These are phyloP conservation scores for Sarocladium oryzae DNA, from an alignment of 2,329 filamentous ascomycete genomes.

Conservation along the genomic window DNA sequence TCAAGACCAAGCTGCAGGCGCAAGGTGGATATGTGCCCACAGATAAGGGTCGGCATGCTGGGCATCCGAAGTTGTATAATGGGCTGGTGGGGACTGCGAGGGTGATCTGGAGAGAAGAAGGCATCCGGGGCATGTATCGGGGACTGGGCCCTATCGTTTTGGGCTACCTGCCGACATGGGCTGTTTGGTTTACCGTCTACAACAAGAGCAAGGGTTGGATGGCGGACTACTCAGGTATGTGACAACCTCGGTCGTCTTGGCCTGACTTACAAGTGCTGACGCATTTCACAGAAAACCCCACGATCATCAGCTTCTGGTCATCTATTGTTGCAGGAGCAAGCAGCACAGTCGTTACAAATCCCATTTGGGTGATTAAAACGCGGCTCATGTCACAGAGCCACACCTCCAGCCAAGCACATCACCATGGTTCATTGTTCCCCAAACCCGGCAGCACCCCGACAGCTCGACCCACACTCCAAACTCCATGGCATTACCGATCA, in stretches of 20 bases:
- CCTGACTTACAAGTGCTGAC: conserved; percentile 9
- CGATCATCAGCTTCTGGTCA: conserved; percentile 78
- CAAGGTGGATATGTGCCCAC: conserved; percentile 71
- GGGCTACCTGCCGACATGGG: conserved; percentile 96
- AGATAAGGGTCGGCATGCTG: conserved; percentile 41
- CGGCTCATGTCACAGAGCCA: conserved; percentile 89
- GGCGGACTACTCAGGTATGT: conserved; percentile 56
- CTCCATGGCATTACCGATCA: conserved; percentile 86
- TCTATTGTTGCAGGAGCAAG: conserved; percentile 86
- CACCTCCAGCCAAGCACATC: conserved; percentile 25
- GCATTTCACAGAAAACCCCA: conserved; percentile 56
- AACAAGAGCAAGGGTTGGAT: conserved; percentile 77
- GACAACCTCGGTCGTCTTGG: background rate
- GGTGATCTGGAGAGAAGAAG: conserved; percentile 83
- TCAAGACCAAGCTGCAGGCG: conserved; percentile 96
- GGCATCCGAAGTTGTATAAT: conserved; percentile 62
- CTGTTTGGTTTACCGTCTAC: conserved; percentile 95
- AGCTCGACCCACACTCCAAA: conserved; percentile 47
- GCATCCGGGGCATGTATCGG: conserved; percentile 83
- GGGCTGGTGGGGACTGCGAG: conserved; percentile 81
- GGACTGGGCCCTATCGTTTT: conserved; percentile 90
- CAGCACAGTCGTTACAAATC: conserved; percentile 91
- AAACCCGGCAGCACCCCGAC: conserved; percentile 48
- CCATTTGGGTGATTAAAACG: conserved; percentile 99
- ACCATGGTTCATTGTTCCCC: conserved; percentile 38